Evolutionary conservation across 495 filamentous ascomycete species (phyloP).

Genomic region (Podospora pseudocomata): DNA sequence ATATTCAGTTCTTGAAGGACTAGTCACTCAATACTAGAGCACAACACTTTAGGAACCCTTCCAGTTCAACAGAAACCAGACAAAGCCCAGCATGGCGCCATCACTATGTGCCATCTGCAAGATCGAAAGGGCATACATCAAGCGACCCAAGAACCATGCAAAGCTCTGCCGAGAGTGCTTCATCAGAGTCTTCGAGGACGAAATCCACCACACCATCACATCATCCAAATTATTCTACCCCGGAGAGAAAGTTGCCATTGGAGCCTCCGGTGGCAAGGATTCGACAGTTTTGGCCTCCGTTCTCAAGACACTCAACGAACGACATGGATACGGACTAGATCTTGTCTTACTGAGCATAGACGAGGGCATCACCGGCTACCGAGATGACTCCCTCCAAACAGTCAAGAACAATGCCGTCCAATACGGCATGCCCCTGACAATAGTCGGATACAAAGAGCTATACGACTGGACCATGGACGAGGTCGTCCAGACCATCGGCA

Average conservation of each 20-base stretch:
- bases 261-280: slow-evolving; percentile 95
- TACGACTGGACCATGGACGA: slow-evolving; percentile 99
- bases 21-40: not conserved
- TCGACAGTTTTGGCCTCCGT: slow-evolving; percentile 94
- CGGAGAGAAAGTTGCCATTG: slow-evolving; percentile 89
- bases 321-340: slow-evolving; percentile 80
- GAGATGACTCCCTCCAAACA: slow-evolving; percentile 91
- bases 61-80: not conserved
- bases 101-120: slow-evolving; percentile 70
- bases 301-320: slow-evolving; percentile 88
- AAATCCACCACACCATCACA: slow-evolving; percentile 89
- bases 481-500: slow-evolving; percentile 90
- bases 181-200: slow-evolving; percentile 78
- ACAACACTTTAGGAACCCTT: not conserved
- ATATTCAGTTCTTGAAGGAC: not conserved
- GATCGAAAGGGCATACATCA: slow-evolving; percentile 73
- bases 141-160: slow-evolving; percentile 87
- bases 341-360: slow-evolving; percentile 88
- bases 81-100: slow-evolving; percentile 42
- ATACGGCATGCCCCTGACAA: slow-evolving; percentile 84
- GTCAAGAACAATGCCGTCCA: slow-evolving; percentile 90
- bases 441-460: slow-evolving; percentile 88
- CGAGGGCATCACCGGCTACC: slow-evolving; percentile 94
- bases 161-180: slow-evolving; percentile 92
- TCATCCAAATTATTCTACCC: slow-evolving; percentile 70